Base-by-base conservation (phyloP, 176 grass and related monocot species). In the Paspalum vaginatum region DNA sequence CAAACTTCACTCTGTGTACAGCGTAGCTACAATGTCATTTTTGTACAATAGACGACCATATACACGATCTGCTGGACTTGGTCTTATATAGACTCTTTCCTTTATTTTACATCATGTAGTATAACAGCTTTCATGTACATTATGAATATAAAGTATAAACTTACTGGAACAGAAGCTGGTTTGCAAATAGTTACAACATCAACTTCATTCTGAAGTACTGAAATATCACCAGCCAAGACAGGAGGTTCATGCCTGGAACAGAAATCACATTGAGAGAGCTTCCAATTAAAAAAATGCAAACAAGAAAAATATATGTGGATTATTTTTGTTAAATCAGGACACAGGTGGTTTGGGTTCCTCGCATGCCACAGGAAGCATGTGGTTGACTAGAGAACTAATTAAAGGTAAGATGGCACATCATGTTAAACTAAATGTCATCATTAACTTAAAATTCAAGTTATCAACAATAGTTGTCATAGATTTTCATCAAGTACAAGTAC, bases 171-270 rank as follows among this genome's bases (percentile, higher is more conserved):
- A 79, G 95, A 95, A 87, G 92, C 95, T 61, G 92, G 92, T 80
- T 98, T 98, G 75, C 81, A 95, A 78, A 98, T 85, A 48, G 92
- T 98, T 81, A 98, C 70, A 22, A 98, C 84, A 74, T 98, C 95
- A 91, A 24, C 26, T 88, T 93, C 92, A 81, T 98, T 90, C 74
- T 95, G 71, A 72, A 98, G 84, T 76, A 98, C 86, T 86, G 68
- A 37, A 76, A 98, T 91, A 83, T 92, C 77, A 54, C 77, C 92
- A 83, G 74, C 92, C 57, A 95, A 86, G 61, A 92, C 92, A 56
- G 95, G 95, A 5, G 95, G 95, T 59, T 98, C 95, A 65, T 98
- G 95, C 75, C 95, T 98, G 83, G 61, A 81, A 89, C 43, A 79
- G 73, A 57, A 65, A 85, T 8, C 57, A 72, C 20, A 25, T 71